Conservation (phyloP, 768 basidiomycete species). For the Pleurotus citrinopileatus region DNA sequence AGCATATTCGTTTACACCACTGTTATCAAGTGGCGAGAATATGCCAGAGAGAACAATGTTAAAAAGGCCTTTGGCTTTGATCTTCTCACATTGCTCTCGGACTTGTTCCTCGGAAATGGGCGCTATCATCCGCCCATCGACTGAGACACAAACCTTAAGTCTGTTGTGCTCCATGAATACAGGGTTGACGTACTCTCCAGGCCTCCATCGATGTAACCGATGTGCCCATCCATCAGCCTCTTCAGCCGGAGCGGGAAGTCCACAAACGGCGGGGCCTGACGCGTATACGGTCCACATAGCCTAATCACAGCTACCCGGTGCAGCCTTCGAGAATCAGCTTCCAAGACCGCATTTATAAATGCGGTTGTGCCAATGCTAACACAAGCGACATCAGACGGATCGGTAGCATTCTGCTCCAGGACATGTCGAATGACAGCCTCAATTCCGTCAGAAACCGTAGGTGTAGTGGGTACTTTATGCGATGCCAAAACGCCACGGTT, state of each 20-base stretch:
- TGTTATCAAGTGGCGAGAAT: conserved; percentile 30
- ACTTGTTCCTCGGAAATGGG: conserved; percentile 42
- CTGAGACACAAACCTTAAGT: conserved; percentile 6
- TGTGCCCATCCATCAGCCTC: conserved; percentile 27
- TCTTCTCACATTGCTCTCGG: conserved; percentile 36
- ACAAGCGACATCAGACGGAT: conserved; percentile 37
- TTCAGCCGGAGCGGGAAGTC: conserved; percentile 30
- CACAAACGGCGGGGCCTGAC: conserved; percentile 51
- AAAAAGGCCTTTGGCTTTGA: conserved; percentile 25
- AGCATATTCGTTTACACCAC: conserved; percentile 29
- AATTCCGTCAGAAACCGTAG: conserved; percentile 58
- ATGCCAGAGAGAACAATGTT: conserved; percentile 29
- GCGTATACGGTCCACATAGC: conserved; percentile 57
- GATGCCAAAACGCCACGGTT: conserved; percentile 35
- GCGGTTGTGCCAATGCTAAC: conserved; percentile 64
- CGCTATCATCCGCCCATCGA: conserved; percentile 28
- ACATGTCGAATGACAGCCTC: conserved; percentile 46
- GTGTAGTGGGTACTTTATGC: conserved; percentile 52
- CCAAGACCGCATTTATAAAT: conserved; percentile 60
- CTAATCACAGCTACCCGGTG: conserved; percentile 63
- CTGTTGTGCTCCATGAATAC: not conserved
- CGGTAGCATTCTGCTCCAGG: conserved; percentile 33
- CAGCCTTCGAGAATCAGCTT: conserved; percentile 49
- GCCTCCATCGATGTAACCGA: conserved; percentile 32
- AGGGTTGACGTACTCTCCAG: conserved; percentile 36